Conservation (phyloP, 2,329 filamentous ascomycete genomes). For the Pseudogymnoascus sp. region DNA sequence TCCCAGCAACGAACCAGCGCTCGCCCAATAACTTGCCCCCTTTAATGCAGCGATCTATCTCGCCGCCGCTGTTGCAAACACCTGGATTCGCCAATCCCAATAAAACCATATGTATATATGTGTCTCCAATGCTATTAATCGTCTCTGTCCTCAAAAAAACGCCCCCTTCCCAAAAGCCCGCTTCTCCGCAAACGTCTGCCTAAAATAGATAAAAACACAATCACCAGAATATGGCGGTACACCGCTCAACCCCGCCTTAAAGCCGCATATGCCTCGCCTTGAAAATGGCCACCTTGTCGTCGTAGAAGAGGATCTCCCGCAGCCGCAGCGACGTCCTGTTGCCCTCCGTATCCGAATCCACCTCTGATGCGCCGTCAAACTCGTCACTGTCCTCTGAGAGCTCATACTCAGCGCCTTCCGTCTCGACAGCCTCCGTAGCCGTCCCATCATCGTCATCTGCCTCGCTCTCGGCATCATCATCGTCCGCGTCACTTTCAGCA, state of each 20-base stretch:
- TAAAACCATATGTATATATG: not conserved
- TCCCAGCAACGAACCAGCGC: not conserved
- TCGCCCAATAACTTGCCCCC: not conserved
- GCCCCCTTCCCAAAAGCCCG: not conserved
- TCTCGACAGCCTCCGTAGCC: slow-evolving; percentile 26
- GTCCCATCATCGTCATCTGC: slow-evolving; percentile 31
- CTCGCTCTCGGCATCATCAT: slow-evolving; percentile 36
- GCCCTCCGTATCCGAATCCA: slow-evolving; percentile 31
- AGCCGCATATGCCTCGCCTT: slow-evolving; percentile 58
- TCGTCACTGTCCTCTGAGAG: slow-evolving; percentile 38
- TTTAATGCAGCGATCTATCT: not conserved
- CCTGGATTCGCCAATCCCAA: not conserved
- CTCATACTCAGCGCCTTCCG: slow-evolving; percentile 30
- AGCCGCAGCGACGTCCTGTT: slow-evolving; percentile 47
- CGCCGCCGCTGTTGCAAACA: not conserved
- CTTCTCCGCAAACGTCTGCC: not conserved
- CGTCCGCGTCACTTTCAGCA: slow-evolving; percentile 39
- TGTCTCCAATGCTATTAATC: not conserved
- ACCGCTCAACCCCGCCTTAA: slow-evolving; percentile 20
- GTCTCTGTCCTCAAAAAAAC: not conserved
- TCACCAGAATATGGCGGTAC: not conserved
- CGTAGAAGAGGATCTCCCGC: slow-evolving; percentile 74
- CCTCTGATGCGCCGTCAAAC: slow-evolving; percentile 30
- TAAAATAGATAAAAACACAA: not conserved
- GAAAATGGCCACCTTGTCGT: slow-evolving; percentile 75